A percentile compares a stretch with the other conserved stretches of the same genome.
phyloP scores from a whole-genome alignment of 768 basidiomycete genomes.

The Leccinum broughii region DNA sequence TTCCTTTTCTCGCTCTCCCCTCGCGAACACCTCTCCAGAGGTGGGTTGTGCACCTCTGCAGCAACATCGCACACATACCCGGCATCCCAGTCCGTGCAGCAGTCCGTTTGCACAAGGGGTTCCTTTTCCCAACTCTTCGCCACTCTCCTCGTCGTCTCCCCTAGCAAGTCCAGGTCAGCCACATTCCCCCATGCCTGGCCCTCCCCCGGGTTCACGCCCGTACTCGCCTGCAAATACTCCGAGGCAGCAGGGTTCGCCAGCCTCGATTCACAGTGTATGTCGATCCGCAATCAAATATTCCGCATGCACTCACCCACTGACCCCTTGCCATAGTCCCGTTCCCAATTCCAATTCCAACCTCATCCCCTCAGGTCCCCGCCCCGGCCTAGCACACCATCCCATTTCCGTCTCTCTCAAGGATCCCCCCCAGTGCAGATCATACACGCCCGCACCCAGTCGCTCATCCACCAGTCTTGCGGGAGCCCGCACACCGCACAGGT shows the following conservation, averaged over 20 bases:
- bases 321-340: background rate
- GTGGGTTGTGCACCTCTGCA: slow-evolving; percentile 1
- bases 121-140: slow-evolving; percentile 14
- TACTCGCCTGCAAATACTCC: slow-evolving; percentile 12
- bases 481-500: slow-evolving; percentile 1
- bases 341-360: slow-evolving; percentile 12
- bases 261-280: slow-evolving; percentile 15
- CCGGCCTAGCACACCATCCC: slow-evolving; percentile 7
- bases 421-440: slow-evolving; percentile 3
- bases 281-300: background rate
- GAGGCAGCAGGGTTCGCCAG: slow-evolving; percentile 11
- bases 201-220: background rate
- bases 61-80: slow-evolving; percentile 5
- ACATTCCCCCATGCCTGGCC: slow-evolving; percentile 1
- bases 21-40: slow-evolving; percentile 13
- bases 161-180: slow-evolving; percentile 1
- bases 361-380: slow-evolving; percentile 3
- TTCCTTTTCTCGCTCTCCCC: slow-evolving; percentile 19
- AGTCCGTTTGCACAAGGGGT: slow-evolving; percentile 14
- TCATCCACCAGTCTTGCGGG: slow-evolving; percentile 18
- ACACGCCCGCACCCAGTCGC: slow-evolving; percentile 16
- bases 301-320: background rate
- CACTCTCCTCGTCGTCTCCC: slow-evolving; percentile 16
- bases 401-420: slow-evolving; percentile 2
- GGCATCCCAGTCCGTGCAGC: slow-evolving; percentile 11